Percentiles rank a stretch among this genome's conserved stretches.
These are phyloP conservation scores for Exserohilum turcica DNA, from an alignment of 2,329 filamentous ascomycete genomes.

Conservation along the genomic window DNA sequence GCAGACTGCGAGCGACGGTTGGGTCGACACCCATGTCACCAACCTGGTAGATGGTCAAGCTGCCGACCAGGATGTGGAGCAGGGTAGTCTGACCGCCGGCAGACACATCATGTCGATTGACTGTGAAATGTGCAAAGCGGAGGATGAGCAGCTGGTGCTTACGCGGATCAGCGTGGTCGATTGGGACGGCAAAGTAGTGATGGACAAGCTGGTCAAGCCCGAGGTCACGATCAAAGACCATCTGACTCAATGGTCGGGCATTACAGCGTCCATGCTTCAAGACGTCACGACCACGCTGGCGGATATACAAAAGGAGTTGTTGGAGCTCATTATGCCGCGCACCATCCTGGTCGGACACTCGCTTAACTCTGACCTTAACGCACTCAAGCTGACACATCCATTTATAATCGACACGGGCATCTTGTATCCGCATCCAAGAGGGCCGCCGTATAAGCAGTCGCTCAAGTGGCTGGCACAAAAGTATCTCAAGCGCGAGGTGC, in stretches of 20 bases:
- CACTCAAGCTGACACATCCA: conserved; percentile 84
- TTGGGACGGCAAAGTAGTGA: conserved; percentile 80
- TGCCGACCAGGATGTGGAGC: conserved; percentile 72
- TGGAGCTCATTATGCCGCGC: conserved; percentile 71
- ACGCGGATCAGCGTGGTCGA: conserved; percentile 85
- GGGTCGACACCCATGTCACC: conserved; percentile 78
- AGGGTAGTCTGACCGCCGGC: conserved; percentile 83
- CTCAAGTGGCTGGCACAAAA: conserved; percentile 89
- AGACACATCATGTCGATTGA: conserved; percentile 81
- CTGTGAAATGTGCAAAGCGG: conserved; percentile 97
- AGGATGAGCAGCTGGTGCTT: conserved; percentile 77
- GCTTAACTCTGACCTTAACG: conserved; percentile 80
- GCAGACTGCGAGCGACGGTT: conserved; percentile 66
- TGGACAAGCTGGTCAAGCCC: conserved; percentile 94
- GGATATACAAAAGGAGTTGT: conserved; percentile 80
- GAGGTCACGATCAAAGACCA: conserved; percentile 88
- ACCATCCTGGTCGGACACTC: conserved; percentile 82
- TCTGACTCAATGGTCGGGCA: conserved; percentile 85
- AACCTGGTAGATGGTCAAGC: conserved; percentile 69
- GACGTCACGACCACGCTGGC: conserved; percentile 79
- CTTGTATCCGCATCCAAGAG: conserved; percentile 87
- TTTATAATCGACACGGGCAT: conserved; percentile 92
- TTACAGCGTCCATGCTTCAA: conserved; percentile 82
- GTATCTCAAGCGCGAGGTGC: conserved; percentile 84
- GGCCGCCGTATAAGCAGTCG: conserved; percentile 85